Percentiles rank a stretch among this genome's conserved stretches.
phyloP scores from a whole-genome alignment of 805 yeast species.

The Metschnikowia orientalis region DNA sequence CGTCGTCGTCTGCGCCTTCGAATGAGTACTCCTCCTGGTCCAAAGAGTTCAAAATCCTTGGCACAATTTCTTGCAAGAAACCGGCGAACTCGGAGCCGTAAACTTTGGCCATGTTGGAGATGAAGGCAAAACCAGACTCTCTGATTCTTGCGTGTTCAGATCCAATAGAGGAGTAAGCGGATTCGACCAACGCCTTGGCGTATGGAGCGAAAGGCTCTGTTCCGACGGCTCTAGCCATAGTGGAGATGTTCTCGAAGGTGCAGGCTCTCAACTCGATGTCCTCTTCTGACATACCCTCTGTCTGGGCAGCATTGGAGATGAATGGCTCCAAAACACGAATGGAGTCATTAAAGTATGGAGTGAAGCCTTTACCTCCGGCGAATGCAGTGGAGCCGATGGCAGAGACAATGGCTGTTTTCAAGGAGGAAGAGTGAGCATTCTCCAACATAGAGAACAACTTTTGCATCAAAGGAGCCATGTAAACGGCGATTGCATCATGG shows the following conservation, averaged over 20 bases:
- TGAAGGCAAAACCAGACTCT: constrained; percentile 91
- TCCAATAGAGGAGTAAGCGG: constrained; percentile 75
- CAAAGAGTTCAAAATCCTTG: constrained; percentile 77
- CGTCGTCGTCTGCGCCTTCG: constrained; percentile 47
- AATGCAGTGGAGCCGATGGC: constrained; percentile 97
- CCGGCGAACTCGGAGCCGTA: constrained; percentile 88
- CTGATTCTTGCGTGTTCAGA: constrained; percentile 80
- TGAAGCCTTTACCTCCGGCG: constrained; percentile 84
- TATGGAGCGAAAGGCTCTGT: constrained; percentile 79
- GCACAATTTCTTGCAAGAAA: constrained; percentile 76
- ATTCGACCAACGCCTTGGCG: constrained; percentile 83
- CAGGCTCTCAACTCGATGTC: constrained; percentile 88
- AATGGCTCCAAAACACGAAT: constrained; percentile 79
- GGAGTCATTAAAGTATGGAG: constrained; percentile 81
- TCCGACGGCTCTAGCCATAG: constrained; percentile 96
- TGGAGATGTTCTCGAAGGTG: constrained; percentile 89
- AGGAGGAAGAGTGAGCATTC: constrained; percentile 66
- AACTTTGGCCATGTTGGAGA: constrained; percentile 91
- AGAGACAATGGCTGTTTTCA: constrained; percentile 79
- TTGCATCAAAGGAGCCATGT: constrained; percentile 86
- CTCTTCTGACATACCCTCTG: constrained; percentile 79
- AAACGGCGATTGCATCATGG: constrained; percentile 74
- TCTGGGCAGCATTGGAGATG: constrained; percentile 60
- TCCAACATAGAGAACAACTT: constrained; percentile 81
- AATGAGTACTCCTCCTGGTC: constrained; percentile 82